Percentiles rank a stretch among this genome's conserved stretches.
Conservation (phyloP, 306 rosid genomes). For the Spatholobus suberectus region DNA sequence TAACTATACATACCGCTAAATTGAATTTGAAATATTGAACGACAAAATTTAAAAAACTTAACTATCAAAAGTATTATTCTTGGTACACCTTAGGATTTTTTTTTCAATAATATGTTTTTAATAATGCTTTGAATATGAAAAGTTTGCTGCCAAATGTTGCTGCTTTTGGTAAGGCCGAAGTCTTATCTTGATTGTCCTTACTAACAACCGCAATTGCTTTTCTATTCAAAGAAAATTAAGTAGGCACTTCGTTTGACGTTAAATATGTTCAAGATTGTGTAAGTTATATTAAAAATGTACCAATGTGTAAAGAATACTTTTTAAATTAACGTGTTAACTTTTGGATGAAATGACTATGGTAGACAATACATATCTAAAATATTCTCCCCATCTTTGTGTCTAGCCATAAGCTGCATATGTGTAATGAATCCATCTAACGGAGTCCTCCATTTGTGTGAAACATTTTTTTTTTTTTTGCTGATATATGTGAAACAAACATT, state of each 20-base stretch:
- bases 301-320: not conserved
- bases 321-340: not conserved
- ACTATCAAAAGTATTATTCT: not conserved
- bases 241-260: not conserved
- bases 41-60: not conserved
- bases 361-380: not conserved
- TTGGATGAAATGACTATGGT: not conserved
- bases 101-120: not conserved
- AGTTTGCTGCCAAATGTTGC: not conserved
- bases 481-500: not conserved
- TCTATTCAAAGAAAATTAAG: not conserved
- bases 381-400: not conserved
- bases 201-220: not conserved
- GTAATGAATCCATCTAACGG: not conserved
- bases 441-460: not conserved
- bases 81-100: not conserved
- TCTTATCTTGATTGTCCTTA: not conserved
- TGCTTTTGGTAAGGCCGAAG: not conserved
- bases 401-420: not conserved
- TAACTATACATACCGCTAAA: not conserved
- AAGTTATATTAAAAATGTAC: not conserved
- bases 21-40: not conserved
- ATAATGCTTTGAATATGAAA: conserved; percentile 4
- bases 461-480: no score
- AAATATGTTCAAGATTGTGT: not conserved